Base-by-base conservation (phyloP, 2,329 filamentous ascomycete genomes). In the Juglanconis juglandina region DNA sequence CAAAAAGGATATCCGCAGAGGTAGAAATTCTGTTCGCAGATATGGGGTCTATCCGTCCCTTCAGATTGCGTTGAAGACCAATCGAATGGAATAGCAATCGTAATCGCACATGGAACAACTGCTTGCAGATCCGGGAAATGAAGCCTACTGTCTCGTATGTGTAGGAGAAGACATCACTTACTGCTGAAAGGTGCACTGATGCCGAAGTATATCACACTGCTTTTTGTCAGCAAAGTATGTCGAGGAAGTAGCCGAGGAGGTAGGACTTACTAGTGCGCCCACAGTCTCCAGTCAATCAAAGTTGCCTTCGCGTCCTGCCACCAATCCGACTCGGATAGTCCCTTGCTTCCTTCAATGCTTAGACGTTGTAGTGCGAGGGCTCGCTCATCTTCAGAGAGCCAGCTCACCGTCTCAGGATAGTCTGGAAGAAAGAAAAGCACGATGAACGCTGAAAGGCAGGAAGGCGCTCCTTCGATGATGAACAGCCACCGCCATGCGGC, bases 221-320 rank as follows among this genome's bases (percentile, higher is more conserved):
- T 17, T 17, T 17, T 17, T 17, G 17, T 17, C 17, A 17, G 17
- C 17, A 17, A 17, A 17, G 17, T 17, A 17, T 17, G 17, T 17
- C 17, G 17, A 17, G 17, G 2, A 17, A 17, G 17, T 17, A 2
- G 17, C 17, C 17, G 17, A 17, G 17, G 17, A 17, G 17, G 17
- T 17, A 17, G 17, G 17, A 17, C 17, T 17, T 17, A 17, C 17
- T 88, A 88, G 58, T 85, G 79, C 1, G 86, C 87, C 66, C 90
- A 91, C 58, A 91, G 79, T 1, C 81, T 83, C 70, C 85, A 81
- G 66, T 85, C 86, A 62, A 85, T 88, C 3, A 85, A 76, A 65
- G 86, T 90, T 32, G 86, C 81, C 67, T 85, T 89, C 77, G 86
- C 88, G 64, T 92, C 89, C 24, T 75, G 78, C 70, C 88, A 84